Percentiles rank a stretch among this genome's conserved stretches.
Evolutionary conservation across 116 monocot species (phyloP).

Genomic region (Dioscorea cayenensis): DNA sequence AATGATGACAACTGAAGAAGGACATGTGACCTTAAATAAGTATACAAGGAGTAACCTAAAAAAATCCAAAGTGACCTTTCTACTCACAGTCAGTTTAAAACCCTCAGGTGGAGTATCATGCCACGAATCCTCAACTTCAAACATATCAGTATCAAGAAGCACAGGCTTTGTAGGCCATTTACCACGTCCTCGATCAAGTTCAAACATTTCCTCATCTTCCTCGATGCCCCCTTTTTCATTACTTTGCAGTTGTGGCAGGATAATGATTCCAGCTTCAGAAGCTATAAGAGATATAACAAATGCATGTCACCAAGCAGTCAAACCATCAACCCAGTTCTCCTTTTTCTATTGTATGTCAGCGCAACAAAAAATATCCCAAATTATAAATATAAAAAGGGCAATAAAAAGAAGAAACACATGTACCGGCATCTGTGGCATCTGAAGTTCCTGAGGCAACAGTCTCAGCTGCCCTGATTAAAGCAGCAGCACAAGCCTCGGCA

Average conservation of each 20-base stretch:
- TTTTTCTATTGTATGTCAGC: background rate
- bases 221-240: conserved; percentile 18
- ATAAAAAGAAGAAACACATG: background rate
- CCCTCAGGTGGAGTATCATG: conserved; percentile 90
- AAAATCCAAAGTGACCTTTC: background rate
- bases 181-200: conserved; percentile 34
- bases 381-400: background rate
- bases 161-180: conserved; percentile 94
- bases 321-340: background rate
- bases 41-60: background rate
- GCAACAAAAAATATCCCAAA: background rate
- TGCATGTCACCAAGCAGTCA: background rate
- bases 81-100: conserved; percentile 54
- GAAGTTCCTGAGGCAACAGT: conserved; percentile 44
- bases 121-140: conserved; percentile 87
- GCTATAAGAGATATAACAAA: conserved; percentile 23
- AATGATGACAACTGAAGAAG: conserved; percentile 73
- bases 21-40: conserved; percentile 10
- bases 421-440: conserved; percentile 75
- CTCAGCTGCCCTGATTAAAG: conserved; percentile 59
- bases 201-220: conserved; percentile 30
- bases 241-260: conserved; percentile 37
- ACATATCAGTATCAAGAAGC: conserved; percentile 78
- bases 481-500: conserved; percentile 77
- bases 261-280: conserved; percentile 68